A percentile compares a stretch with the other conserved stretches of the same genome.
phyloP scores from a whole-genome alignment of 768 basidiomycete genomes.

The Pleurotus citrinopileatus region DNA sequence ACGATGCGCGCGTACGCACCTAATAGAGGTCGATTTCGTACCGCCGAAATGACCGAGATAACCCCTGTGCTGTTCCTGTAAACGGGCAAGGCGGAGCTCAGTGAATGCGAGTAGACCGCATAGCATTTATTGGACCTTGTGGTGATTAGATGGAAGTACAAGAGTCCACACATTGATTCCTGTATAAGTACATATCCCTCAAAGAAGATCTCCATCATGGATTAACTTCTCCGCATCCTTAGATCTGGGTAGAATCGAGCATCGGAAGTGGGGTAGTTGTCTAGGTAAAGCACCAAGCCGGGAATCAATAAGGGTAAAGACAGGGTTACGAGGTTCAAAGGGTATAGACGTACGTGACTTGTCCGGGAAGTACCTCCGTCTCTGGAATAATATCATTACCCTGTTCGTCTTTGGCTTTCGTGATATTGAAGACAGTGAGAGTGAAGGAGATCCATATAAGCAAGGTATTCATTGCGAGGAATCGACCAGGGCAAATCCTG shows the following conservation, averaged over 20 bases:
- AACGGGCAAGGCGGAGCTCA: too few relatives aligned
- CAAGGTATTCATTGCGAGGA: background rate
- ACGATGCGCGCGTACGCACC: too few relatives aligned
- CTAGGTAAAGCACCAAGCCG: constrained; percentile 3
- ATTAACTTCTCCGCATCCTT: constrained; percentile 17
- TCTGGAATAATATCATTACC: background rate
- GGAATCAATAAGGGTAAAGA: background rate
- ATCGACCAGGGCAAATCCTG: background rate
- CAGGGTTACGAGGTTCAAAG: background rate
- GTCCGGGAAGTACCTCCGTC: background rate
- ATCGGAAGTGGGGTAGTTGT: constrained; percentile 24
- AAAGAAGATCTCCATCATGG: background rate
- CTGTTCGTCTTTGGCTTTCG: background rate
- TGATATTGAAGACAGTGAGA: background rate
- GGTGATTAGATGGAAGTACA: too few relatives aligned
- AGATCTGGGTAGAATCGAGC: constrained; percentile 24
- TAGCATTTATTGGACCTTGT: too few relatives aligned
- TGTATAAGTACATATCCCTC: too few relatives aligned
- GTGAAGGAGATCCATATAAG: background rate
- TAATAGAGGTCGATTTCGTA: too few relatives aligned
- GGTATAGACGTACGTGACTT: background rate
- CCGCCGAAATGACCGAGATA: too few relatives aligned
- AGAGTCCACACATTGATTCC: too few relatives aligned
- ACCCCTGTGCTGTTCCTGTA: too few relatives aligned
- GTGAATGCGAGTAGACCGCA: too few relatives aligned